A percentile compares a stretch with the other conserved stretches of the same genome.
These are phyloP conservation scores for Antitrichia curtipendula DNA, from an alignment of 225 moss, liverwort and hornwort species.

Conservation along the genomic window DNA sequence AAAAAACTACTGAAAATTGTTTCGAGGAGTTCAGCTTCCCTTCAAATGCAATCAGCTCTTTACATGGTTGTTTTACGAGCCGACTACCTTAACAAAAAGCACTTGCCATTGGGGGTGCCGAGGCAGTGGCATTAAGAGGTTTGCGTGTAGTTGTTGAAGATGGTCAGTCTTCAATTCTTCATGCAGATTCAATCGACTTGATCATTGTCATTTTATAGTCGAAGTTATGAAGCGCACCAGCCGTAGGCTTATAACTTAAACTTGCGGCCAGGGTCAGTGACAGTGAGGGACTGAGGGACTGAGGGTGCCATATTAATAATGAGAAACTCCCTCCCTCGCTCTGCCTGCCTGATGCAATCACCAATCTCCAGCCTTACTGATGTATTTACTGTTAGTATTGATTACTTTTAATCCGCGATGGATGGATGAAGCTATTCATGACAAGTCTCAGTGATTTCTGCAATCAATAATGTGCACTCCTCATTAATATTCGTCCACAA, in stretches of 20 bases:
- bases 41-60: no score
- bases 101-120: neutral
- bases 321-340: neutral
- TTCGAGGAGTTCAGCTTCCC: no score
- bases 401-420: neutral
- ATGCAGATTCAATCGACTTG: neutral
- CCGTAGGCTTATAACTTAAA: neutral
- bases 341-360: neutral
- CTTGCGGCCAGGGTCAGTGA: neutral
- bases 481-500: neutral
- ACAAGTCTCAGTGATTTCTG: neutral
- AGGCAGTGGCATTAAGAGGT: neutral
- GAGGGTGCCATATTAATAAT: neutral
- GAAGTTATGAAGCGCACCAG: neutral
- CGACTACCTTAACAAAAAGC: no score
- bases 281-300: no score
- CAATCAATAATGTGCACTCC: neutral
- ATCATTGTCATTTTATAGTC: neutral
- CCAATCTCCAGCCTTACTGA: neutral
- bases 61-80: no score
- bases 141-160: neutral
- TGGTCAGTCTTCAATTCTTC: neutral
- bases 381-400: neutral
- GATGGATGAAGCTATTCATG: neutral
- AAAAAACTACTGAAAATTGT: no score